Base-by-base conservation (phyloP, 2,329 filamentous ascomycete species). In the Claviceps spartinae region DNA sequence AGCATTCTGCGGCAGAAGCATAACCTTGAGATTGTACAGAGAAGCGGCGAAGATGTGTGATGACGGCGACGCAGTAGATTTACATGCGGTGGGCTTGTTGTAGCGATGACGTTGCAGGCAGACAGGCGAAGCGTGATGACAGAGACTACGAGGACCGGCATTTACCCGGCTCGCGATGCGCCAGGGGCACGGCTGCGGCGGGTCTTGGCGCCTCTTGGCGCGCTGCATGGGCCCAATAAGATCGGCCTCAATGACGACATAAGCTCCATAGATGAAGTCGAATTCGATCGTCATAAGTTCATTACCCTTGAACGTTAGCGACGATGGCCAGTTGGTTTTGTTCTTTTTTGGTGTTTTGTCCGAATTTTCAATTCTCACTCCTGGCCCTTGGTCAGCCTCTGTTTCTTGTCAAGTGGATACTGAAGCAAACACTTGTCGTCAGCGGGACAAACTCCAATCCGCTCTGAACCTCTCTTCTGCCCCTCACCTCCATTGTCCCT, bases 171-270 rank as follows among this genome's bases (percentile, higher is more conserved):
- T 18, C 14, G 38, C 8, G 38, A 18, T 41, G 38, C 9, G 16
- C 18, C n/a, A 20, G 22, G 22, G 22, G n/a, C 38, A 41, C 38
- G 16, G 38, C 38, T 41, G 30, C 3, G 30, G 30, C 30, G 30
- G 9, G 30, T 34, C 30, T 34, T 34, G 30, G 30, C 30, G 30
- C 30, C 30, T 34, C 30, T 34, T 34, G 30, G 30, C 30, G 9
- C 30, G 30, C 30, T 34, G 30, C 30, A 34, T 34, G 30, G 30
- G 8, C 30, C 30, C 30, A 34, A 34, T 9, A 34, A 34, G 30
- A 34, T 34, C 38, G 16, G n/a, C 54, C 52, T 54, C 49, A 43
- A 56, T 56, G 55, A 57, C 55, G 55, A 57, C 54, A 54, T 24
- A 36, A 34, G 30, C 30, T 34, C 30, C 30, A 34, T 34, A 34